phyloP scores from a whole-genome alignment of 192 early-diverging fungal genomes.

The Tieghemiomyces parasiticus region DNA sequence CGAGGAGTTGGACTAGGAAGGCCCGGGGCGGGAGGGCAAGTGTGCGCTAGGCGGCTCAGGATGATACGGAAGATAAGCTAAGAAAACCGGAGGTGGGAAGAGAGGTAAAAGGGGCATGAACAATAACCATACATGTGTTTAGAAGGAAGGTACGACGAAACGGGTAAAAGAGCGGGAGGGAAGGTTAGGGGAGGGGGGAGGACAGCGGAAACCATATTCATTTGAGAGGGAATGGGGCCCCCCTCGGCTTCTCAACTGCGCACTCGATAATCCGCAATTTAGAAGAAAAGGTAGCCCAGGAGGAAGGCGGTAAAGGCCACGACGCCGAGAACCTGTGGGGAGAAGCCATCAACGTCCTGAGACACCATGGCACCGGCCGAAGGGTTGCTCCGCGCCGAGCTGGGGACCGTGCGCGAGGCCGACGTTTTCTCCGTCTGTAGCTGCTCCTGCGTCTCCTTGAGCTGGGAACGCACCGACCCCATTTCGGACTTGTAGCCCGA shows the following conservation, averaged over 20 bases:
- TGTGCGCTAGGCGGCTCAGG: too few species aligned
- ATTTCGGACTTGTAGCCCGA: conserved; percentile 17
- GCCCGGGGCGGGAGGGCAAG: too few species aligned
- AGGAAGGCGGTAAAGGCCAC: conserved; percentile 43
- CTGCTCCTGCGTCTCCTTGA: conserved; percentile 8
- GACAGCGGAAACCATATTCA: too few species aligned
- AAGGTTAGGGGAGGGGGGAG: too few species aligned
- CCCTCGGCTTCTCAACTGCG: too few species aligned
- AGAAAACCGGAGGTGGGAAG: neutral
- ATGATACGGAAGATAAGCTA: too few species aligned
- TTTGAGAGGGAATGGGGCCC: too few species aligned
- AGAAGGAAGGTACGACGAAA: too few species aligned
- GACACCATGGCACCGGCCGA: conserved; percentile 17
- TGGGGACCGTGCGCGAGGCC: conserved; percentile 15
- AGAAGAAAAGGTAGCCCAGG: conserved; percentile 49
- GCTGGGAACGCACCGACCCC: conserved; percentile 10
- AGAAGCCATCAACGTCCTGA: conserved; percentile 39
- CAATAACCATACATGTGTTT: neutral
- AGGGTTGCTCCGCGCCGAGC: conserved; percentile 14
- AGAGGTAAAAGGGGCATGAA: neutral
- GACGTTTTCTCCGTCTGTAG: neutral
- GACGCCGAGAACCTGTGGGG: conserved; percentile 38
- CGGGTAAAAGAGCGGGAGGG: too few species aligned
- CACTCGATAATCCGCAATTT: conserved; percentile 14
- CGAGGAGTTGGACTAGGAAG: too few species aligned